Evolutionary conservation across 306 rosid genomes (phyloP), one percentile per base, ranked within the genome.

Genomic region (Rubus parviflorus): DNA sequence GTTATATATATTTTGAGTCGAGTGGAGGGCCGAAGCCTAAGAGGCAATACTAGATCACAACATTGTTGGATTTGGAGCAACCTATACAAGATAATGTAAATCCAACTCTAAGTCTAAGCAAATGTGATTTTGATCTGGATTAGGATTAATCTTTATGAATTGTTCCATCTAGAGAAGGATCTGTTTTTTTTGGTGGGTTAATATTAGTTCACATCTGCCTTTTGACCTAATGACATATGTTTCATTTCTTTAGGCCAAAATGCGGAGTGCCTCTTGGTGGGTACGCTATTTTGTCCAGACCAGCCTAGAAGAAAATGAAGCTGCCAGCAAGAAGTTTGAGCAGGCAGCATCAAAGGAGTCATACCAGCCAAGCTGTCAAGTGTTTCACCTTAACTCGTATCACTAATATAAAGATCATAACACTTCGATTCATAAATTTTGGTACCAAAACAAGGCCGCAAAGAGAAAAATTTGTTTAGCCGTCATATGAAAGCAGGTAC

Each of bases 191-290:
- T 5, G 53, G 54, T 22, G 48, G 68, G 47, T 73, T 12, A 30
- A 35, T 5, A 16, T 61, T 5, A 30, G 45, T 10, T 65, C 51
- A 0, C 20, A 20, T 66, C 41, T 42, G 41, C 62, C 8, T 30
- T 12, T 56, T 78, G 77, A 81, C n/a, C 48, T 72, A 5, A 62
- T 81, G 72, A 72, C 68, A 70, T 52, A 49, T 48, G 57, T 22
- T 79, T 73, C 66, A 79, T 70, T 47, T 66, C 75, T 66, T 83
- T 78, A 94, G 98, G 96, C 97, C 62, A 91, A 94, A 89, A 88
- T 91, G 97, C 79, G 97, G 45, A 91, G 91, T 80, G 62, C 91
- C 30, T 74, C 98, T 72, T 94, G 97, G 96, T 94, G 98, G 98
- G 86, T 87, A 74, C 86, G 86, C 12, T 87, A 87, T 83, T 89